These are phyloP conservation scores for Barnettozyma populi DNA, from an alignment of 805 yeast species.

Conservation along the genomic window DNA sequence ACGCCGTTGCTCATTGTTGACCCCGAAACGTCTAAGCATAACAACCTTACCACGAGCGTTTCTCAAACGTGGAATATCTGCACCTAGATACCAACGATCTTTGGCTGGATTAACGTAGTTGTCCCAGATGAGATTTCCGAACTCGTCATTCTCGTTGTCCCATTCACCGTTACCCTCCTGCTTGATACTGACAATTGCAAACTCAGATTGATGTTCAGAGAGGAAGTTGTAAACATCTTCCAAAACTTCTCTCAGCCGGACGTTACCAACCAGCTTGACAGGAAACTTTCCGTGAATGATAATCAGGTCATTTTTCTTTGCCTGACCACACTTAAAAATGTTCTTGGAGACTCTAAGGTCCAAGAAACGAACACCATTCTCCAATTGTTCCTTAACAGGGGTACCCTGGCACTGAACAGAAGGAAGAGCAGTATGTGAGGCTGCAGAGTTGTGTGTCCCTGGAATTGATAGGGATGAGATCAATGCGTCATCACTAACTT, in stretches of 20 bases:
- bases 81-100: slow-evolving; percentile 55
- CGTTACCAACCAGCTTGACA: slow-evolving; percentile 53
- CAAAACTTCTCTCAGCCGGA: slow-evolving; percentile 45
- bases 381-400: slow-evolving; percentile 53
- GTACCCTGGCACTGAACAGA: slow-evolving; percentile 73
- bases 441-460: slow-evolving; percentile 84
- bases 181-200: slow-evolving; percentile 62
- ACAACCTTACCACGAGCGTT: slow-evolving; percentile 64
- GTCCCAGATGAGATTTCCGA: slow-evolving; percentile 56
- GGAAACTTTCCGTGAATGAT: slow-evolving; percentile 77
- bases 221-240: slow-evolving; percentile 57
- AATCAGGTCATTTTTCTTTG: slow-evolving; percentile 45
- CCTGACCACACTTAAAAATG: slow-evolving; percentile 44
- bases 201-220: slow-evolving; percentile 46
- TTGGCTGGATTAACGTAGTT: slow-evolving; percentile 43
- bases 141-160: slow-evolving; percentile 60
- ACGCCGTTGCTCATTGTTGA: slow-evolving; percentile 37
- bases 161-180: slow-evolving; percentile 69
- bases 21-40: slow-evolving; percentile 69
- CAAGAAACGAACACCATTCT: slow-evolving; percentile 69
- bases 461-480: slow-evolving; percentile 59
- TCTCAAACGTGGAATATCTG: slow-evolving; percentile 50
- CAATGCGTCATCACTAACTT: slow-evolving; percentile 44
- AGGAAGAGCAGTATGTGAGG: slow-evolving; percentile 64
- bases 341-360: slow-evolving; percentile 62